phyloP scores from a whole-genome alignment of 2,329 filamentous ascomycete genomes.

The Pseudocercospora fuligena region DNA sequence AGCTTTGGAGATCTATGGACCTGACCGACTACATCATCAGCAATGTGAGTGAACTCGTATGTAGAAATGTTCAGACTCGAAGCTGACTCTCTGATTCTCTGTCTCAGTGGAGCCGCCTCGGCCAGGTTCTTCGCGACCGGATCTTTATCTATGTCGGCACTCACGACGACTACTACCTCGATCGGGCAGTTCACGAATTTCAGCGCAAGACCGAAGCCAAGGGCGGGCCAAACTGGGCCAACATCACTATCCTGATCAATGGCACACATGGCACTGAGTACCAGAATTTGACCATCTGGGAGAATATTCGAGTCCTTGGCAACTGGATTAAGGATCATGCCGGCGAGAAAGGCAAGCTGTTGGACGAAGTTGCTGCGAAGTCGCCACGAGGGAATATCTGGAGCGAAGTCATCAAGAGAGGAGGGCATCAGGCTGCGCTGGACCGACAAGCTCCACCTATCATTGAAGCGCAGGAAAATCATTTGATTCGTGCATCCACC shows the following conservation, averaged over 20 bases:
- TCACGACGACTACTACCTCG: slow-evolving; percentile 44
- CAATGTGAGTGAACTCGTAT: slow-evolving; percentile 27
- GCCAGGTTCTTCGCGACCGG: slow-evolving; percentile 39
- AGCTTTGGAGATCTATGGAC: slow-evolving; percentile 45
- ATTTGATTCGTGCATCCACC: slow-evolving; percentile 7
- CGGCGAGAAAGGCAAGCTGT: slow-evolving; percentile 38
- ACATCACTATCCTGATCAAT: slow-evolving; percentile 41
- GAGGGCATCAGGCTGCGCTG: slow-evolving; percentile 42
- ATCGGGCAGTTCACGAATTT: slow-evolving; percentile 44
- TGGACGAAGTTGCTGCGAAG: slow-evolving; percentile 27
- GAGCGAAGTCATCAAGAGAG: slow-evolving; percentile 41
- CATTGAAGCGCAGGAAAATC: neutral
- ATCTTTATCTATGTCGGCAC: slow-evolving; percentile 45
- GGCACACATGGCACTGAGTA: slow-evolving; percentile 44
- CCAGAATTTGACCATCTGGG: slow-evolving; percentile 38
- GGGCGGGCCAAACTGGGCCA: slow-evolving; percentile 44
- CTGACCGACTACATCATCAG: slow-evolving; percentile 40
- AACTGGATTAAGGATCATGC: slow-evolving; percentile 41
- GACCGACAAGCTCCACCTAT: slow-evolving; percentile 40
- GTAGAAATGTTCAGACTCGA: neutral
- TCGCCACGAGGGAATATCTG: slow-evolving; percentile 41
- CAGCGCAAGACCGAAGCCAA: slow-evolving; percentile 39
- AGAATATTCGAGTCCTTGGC: slow-evolving; percentile 42
- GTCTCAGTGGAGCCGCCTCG: slow-evolving; percentile 36
- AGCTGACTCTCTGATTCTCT: neutral